A percentile compares a stretch with the other conserved stretches of the same genome.
Evolutionary conservation across 805 yeast genomes (phyloP).

Genomic region (Kuraishia hungarica): DNA sequence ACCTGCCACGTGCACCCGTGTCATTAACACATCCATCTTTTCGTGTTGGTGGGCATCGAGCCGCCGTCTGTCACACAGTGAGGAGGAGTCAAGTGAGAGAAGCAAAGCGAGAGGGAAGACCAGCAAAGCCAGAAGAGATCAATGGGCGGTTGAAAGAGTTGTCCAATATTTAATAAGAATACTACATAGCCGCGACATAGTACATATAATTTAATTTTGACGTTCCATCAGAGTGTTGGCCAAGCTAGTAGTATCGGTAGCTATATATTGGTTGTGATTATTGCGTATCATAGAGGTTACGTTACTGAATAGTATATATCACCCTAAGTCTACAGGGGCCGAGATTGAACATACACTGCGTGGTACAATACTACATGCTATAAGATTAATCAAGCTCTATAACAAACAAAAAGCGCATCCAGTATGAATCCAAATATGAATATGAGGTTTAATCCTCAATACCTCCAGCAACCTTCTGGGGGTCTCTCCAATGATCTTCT

Average conservation of each 20-base stretch:
- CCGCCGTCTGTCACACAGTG: neutral
- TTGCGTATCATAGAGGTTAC: too few species aligned
- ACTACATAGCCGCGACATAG: too few species aligned
- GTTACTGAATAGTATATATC: too few species aligned
- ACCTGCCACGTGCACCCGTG: neutral
- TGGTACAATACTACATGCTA: neutral
- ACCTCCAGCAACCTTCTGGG: constrained; percentile 7
- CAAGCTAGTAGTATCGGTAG: too few species aligned
- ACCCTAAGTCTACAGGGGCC: too few species aligned
- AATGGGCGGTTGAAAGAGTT: too few species aligned
- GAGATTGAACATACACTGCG: too few species aligned
- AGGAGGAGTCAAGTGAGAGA: neutral
- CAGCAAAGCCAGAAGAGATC: neutral
- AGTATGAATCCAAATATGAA: constrained; percentile 3
- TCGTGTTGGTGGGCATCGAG: neutral
- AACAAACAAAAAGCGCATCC: neutral
- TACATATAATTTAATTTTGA: too few species aligned
- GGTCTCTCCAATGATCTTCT: constrained; percentile 6
- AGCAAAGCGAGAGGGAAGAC: neutral
- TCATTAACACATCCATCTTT: neutral
- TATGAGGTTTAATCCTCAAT: constrained; percentile 8
- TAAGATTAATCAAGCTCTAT: neutral
- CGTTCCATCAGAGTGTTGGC: too few species aligned
- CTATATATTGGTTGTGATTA: too few species aligned
- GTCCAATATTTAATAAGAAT: too few species aligned